Base-by-base conservation (phyloP, 2,329 filamentous ascomycete species). In the Zelopaecilomyces penicillatus region DNA sequence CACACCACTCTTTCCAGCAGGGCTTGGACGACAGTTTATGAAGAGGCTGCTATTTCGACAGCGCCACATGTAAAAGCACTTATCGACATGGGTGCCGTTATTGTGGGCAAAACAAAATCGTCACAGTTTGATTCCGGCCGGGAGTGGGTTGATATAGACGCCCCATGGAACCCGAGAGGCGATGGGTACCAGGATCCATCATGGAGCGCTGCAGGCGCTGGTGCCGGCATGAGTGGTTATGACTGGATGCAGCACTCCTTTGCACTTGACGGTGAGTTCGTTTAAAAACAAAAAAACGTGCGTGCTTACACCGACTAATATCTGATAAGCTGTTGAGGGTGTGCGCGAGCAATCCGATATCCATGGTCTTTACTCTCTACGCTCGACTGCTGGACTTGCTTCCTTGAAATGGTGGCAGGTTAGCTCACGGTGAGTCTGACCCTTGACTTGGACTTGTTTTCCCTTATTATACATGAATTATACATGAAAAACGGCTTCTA, bases 11-110 rank as follows among this genome's bases (percentile, higher is more conserved):
- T 74, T 30, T 81, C 80, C 0, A 82, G 78, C 44, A 65, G 75
- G 30, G 73, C 78, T 2, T 84, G 74, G 67, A 71, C 70, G 26
- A 62, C 71, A 31, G 59, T 83, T 3, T 75, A 79, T 43, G 63
- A 66, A 1, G 54, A 67, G 3, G 63, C 67, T 0, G 57, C 56
- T 4, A 67, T 61, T 2, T 55, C 53, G 3, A 80, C 75, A 2
- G 73, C 75, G 0, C 55, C 69, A 0, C 65, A 73, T 1, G 68
- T 80, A 0, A 73, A 78, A 41, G 65, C 67, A 2, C 59, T 87
- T 1, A 67, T 84, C 4, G 71, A 80, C 43, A 69, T 76, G 3
- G 82, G 83, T 0, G 81, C 77, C 0, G 59, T 76, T 6, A 55
- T 78, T 8, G 62, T 78, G 0, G 74, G 75, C 3, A 78, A 76